phyloP scores from a whole-genome alignment of 352 stramenopile genomes.

The Phytophthora megakarya region DNA sequence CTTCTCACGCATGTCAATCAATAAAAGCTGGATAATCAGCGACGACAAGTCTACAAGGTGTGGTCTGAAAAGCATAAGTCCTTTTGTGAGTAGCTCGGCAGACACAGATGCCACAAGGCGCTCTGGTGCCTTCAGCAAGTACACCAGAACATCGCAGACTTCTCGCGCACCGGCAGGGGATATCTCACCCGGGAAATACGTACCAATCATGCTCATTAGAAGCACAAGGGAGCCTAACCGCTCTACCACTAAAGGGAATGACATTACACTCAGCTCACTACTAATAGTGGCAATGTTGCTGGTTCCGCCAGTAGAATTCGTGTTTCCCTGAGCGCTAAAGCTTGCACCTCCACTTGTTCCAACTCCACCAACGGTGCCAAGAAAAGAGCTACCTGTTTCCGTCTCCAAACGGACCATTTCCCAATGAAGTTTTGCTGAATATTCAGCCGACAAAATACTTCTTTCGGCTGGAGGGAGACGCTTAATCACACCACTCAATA shows the following conservation, averaged over 20 bases:
- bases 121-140: slow-evolving; percentile 55
- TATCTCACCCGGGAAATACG: slow-evolving; percentile 83
- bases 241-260: slow-evolving; percentile 51
- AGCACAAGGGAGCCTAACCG: slow-evolving; percentile 77
- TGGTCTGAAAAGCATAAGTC: slow-evolving; percentile 82
- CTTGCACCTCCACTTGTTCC: slow-evolving; percentile 17
- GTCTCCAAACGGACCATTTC: slow-evolving; percentile 78
- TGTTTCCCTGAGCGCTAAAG: slow-evolving; percentile 18
- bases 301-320: slow-evolving; percentile 42
- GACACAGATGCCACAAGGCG: slow-evolving; percentile 70
- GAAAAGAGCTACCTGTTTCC: slow-evolving; percentile 50
- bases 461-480: slow-evolving; percentile 50
- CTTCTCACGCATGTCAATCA: slow-evolving; percentile 82
- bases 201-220: slow-evolving; percentile 86
- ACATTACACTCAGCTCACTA: slow-evolving; percentile 24
- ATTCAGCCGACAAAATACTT: slow-evolving; percentile 66
- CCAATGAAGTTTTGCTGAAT: slow-evolving; percentile 79
- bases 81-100: slow-evolving; percentile 80
- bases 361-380: slow-evolving; percentile 23
- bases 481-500: slow-evolving; percentile 82
- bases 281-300: slow-evolving; percentile 9
- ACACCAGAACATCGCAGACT: slow-evolving; percentile 83
- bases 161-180: slow-evolving; percentile 72
- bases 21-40: slow-evolving; percentile 68
- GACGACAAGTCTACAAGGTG: slow-evolving; percentile 83